Evolutionary conservation across 768 basidiomycete genomes (phyloP), one percentile per base, ranked within the genome.

Genomic region (Tulasnella sp.): DNA sequence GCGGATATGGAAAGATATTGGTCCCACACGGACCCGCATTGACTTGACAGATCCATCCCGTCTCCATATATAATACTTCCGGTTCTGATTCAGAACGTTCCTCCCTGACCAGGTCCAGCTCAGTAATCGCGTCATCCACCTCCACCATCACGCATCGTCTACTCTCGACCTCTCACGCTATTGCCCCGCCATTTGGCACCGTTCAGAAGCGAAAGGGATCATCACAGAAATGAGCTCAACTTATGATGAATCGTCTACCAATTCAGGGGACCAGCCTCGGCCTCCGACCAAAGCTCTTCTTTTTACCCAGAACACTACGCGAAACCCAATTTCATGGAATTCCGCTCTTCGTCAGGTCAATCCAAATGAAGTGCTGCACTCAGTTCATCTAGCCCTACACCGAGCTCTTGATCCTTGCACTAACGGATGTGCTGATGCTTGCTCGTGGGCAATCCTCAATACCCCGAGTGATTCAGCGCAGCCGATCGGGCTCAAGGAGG

Each of bases 251-350:
- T 39, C 76, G 24, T n/a, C 76, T 21, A 68, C 62, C 62, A 68
- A 68, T 6, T 36, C 34, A 16, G 31, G 10, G 62, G 62, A 68
- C 3, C 34, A 73, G 42, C 36, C 71, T 21, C 71, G 68, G 31
- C 34, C 36, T 36, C 78, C 78, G n/a, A 18, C 31, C 2, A 44
- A 58, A 27, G 71, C 73, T 74, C 77, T 80, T 46, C 36, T 81
- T 12, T 81, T 77, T 58, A 81, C 81, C 5, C 81, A 81, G 42
- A 80, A 81, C 71, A 81, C 75, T 48, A 81, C 79, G 38, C 79
- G 81, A 58, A 74, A 80, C 46, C 75, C 81, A 27, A 81, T 81
- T 38, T 79, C 81, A 44, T 81, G 81, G 81, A 79, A 80, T 38
- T 79, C 81, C 24, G 62, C 75, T 31, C 71, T 79, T 24, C 80